Conservation (phyloP, 1,139 yeast species). For the Waltiozyma sp. region DNA sequence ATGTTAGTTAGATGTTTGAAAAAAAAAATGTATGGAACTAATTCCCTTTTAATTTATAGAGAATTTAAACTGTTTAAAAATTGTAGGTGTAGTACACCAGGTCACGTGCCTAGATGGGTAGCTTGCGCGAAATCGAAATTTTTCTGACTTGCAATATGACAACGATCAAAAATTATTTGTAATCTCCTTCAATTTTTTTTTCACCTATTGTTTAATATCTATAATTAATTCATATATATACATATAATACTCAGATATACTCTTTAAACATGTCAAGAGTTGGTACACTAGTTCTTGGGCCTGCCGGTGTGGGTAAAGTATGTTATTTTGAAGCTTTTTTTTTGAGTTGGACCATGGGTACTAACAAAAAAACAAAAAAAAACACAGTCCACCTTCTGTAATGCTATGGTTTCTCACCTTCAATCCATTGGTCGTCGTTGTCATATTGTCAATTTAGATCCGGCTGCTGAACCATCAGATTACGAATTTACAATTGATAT, state of each 20-base stretch:
- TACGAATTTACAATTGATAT: conserved; percentile 91
- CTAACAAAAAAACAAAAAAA: conserved; percentile 1
- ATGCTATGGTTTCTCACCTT: conserved; percentile 77
- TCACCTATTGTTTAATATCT: too few relatives aligned
- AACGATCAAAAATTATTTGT: not conserved
- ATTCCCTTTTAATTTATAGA: too few relatives aligned
- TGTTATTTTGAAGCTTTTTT: conserved; percentile 1
- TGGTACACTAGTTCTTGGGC: conserved; percentile 92
- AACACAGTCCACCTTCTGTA: conserved; percentile 65
- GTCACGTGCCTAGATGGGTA: too few relatives aligned
- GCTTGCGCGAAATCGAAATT: not conserved
- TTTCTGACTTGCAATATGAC: not conserved
- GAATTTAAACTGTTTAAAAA: too few relatives aligned
- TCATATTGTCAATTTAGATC: conserved; percentile 89
- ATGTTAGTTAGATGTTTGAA: conserved; percentile 1
- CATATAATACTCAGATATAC: not conserved
- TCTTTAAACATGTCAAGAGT: conserved; percentile 66
- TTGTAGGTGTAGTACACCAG: too few relatives aligned
- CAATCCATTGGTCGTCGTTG: conserved; percentile 87
- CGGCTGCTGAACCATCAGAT: conserved; percentile 92
- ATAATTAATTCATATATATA: too few relatives aligned
- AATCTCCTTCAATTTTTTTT: too few relatives aligned
- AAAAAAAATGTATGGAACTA: not conserved
- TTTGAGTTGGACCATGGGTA: too few relatives aligned
- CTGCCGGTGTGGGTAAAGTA: conserved; percentile 90